Evolutionary conservation across 257 asterid genomes (phyloP).

Genomic region (Eustoma russellianum): DNA sequence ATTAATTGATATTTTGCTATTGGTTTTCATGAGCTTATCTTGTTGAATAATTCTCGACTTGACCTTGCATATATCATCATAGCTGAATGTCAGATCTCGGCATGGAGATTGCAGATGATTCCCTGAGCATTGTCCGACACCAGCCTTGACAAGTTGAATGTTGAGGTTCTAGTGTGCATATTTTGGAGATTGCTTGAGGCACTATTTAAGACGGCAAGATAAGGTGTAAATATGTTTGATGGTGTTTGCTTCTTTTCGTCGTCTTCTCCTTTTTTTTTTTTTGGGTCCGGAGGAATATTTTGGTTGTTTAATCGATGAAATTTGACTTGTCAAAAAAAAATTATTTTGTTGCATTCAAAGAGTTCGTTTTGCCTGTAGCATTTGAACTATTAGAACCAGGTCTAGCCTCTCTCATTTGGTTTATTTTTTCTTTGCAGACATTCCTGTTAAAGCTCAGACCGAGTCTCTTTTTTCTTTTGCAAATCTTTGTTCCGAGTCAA

Average conservation of each 20-base stretch:
- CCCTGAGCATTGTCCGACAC: conserved; percentile 32
- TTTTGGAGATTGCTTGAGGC: conserved; percentile 62
- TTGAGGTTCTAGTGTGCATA: conserved; percentile 51
- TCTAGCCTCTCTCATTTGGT: too few species aligned
- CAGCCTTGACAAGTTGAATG: conserved; percentile 36
- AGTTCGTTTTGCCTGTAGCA: too few species aligned
- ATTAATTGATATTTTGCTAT: neutral
- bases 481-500: too few species aligned
- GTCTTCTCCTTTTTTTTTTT: too few species aligned
- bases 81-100: conserved; percentile 35
- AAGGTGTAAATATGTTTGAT: conserved; percentile 14
- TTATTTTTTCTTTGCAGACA: too few species aligned
- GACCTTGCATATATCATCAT: conserved; percentile 8
- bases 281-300: neutral
- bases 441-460: too few species aligned
- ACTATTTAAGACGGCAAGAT: conserved; percentile 34
- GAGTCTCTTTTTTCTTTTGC: too few species aligned
- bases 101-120: conserved; percentile 46
- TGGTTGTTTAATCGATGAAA: conserved; percentile 2
- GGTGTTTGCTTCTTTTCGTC: neutral
- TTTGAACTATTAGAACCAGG: too few species aligned
- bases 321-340: too few species aligned
- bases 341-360: too few species aligned
- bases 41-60: neutral
- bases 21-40: neutral